Conservation (phyloP, 129 eudicot species). For the Artemisia argyi region DNA sequence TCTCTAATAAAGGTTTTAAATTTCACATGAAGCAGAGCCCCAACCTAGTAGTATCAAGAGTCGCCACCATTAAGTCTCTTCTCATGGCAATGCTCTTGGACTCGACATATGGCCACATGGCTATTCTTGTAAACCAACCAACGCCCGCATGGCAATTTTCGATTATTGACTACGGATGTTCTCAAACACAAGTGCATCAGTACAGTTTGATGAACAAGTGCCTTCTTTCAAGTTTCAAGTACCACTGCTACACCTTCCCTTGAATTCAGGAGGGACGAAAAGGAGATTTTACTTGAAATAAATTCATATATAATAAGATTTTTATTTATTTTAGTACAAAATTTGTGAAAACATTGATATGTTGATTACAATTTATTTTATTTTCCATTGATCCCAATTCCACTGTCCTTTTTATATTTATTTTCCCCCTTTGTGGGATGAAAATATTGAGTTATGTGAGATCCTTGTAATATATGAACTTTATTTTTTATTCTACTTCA, state of each 20-base stretch:
- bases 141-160: slow-evolving; percentile 22
- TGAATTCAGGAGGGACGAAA: slow-evolving; percentile 28
- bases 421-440: slow-evolving; percentile 20
- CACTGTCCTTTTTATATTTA: slow-evolving; percentile 17
- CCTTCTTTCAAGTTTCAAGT: slow-evolving; percentile 37
- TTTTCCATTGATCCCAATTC: slow-evolving; percentile 18
- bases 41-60: slow-evolving; percentile 27
- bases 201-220: slow-evolving; percentile 39
- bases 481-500: background rate
- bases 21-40: slow-evolving; percentile 35
- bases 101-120: slow-evolving; percentile 1
- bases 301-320: slow-evolving; percentile 34
- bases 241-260: slow-evolving; percentile 29
- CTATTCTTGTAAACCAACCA: background rate
- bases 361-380: slow-evolving; percentile 29
- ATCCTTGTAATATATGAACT: slow-evolving; percentile 24
- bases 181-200: slow-evolving; percentile 40
- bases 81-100: slow-evolving; percentile 6
- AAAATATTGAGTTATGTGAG: slow-evolving; percentile 28
- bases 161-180: slow-evolving; percentile 27
- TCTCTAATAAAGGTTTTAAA: no score
- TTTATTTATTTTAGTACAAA: slow-evolving; percentile 34
- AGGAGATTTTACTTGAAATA: slow-evolving; percentile 36
- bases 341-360: slow-evolving; percentile 32
- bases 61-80: slow-evolving; percentile 18